Conservation (phyloP, 2,329 filamentous ascomycete genomes). For the Exophiala sp. region DNA sequence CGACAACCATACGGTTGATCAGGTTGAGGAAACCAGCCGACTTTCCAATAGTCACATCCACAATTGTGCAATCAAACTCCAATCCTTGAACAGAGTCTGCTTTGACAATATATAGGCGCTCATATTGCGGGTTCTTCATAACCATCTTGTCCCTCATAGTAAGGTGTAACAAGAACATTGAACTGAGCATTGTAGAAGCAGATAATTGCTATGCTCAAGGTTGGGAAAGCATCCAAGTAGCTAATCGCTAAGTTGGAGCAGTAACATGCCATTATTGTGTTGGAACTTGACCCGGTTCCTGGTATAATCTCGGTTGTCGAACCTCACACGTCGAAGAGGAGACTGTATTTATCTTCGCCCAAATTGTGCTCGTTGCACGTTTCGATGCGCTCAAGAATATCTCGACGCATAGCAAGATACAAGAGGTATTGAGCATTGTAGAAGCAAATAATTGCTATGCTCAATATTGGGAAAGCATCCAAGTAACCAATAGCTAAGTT, state of each 20-base stretch:
- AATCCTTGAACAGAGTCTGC: conserved; percentile 2
- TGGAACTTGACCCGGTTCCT: conserved; percentile 1
- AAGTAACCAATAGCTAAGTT: background rate
- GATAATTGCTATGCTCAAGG: background rate
- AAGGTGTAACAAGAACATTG: background rate
- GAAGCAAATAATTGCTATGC: conserved; percentile 1
- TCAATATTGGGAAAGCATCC: background rate
- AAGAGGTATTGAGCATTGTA: conserved; percentile 4
- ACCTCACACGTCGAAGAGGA: conserved; percentile 71
- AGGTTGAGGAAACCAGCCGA: background rate
- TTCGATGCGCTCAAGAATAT: no score
- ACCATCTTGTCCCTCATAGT: conserved; percentile 1
- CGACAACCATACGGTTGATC: no score
- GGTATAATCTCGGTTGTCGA: background rate
- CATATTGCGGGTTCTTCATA: background rate
- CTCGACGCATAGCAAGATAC: no score
- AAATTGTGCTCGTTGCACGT: no score
- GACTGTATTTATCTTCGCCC: conserved; percentile 98
- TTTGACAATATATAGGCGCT: background rate
- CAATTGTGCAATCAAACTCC: background rate
- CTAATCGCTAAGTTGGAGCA: background rate
- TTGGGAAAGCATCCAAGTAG: background rate
- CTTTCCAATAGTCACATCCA: background rate
- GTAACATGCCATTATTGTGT: background rate
- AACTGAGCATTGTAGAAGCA: conserved; percentile 6